Base-by-base conservation (phyloP, 805 yeast species). In the Tanozyma kutaoensis region DNA sequence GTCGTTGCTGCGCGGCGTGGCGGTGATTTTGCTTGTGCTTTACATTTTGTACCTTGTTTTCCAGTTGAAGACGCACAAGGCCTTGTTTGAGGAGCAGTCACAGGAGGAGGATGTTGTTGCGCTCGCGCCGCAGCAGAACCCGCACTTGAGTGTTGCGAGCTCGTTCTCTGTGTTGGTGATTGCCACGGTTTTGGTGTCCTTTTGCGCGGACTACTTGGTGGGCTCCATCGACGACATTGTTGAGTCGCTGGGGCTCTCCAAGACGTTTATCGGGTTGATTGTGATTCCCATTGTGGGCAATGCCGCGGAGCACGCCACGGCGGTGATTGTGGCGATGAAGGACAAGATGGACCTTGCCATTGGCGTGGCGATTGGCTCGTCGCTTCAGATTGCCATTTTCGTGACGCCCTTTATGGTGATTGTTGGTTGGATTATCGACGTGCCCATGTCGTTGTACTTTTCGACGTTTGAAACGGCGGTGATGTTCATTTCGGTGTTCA, bases 271-370 rank as follows among this genome's bases (percentile, higher is more conserved):
- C 43, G 97, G 97, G 49, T 63, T 91, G 39, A 77, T 91, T 40
- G 72, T 91, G 24, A 77, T 91, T 35, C 98, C 98, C 22, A 88
- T 91, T 36, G 97, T 91, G 15, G 98, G 97, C 30, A 91, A 91
- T 45, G 98, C 98, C 3, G 97, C 97, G 9, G 98, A 91, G 53
- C 98, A 91, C 52, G 97, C 84, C 28, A 91, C 98, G 12, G 95
- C 97, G 3, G 78, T 91, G 20, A 69, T 84, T 35, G 97, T 91
- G 26, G 97, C 98, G 14, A 72, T 75, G 67, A 85, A 85, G 56
- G 82, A 91, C 54, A 91, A 91, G 57, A 91, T 91, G 95, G 97
- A 91, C 50, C 67, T 91, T 33, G 96, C 98, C 10, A 69, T 91
- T 39, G 94, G 95, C 32, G 97, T 91, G 25, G 97, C 98, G 3